Evolutionary conservation across 164 flowering plant species (phyloP).

Genomic region (Litsea cubeba): DNA sequence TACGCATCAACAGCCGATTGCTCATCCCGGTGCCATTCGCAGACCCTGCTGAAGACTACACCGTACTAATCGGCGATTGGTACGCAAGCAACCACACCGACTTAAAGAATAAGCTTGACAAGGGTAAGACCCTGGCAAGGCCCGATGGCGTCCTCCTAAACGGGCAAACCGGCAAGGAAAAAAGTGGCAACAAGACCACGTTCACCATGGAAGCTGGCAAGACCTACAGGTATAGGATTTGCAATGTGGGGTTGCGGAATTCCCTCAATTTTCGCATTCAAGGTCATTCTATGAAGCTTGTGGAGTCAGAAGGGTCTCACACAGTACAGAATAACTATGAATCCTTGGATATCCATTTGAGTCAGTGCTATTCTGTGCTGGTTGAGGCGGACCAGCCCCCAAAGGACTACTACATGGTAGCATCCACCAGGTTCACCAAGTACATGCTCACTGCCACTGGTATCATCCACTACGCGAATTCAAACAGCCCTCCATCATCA

Average conservation of each 20-base stretch:
- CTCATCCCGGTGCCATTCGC: conserved; percentile 42
- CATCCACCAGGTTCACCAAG: conserved; percentile 52
- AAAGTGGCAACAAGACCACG: conserved; percentile 12
- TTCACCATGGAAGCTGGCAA: conserved; percentile 39
- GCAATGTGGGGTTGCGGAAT: conserved; percentile 42
- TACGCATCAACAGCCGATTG: conserved; percentile 35
- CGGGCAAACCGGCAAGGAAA: conserved; percentile 23
- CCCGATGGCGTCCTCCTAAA: conserved; percentile 41
- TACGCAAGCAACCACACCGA: conserved; percentile 28
- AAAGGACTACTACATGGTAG: conserved; percentile 50
- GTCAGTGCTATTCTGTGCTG: conserved; percentile 63
- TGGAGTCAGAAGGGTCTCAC: conserved; percentile 69
- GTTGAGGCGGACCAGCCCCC: conserved; percentile 56
- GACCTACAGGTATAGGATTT: conserved; percentile 42
- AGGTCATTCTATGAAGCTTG: conserved; percentile 56
- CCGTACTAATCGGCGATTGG: conserved; percentile 55
- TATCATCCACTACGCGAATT: conserved; percentile 44
- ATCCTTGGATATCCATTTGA: conserved; percentile 64
- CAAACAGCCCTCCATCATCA: conserved; percentile 37
- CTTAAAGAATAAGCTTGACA: conserved; percentile 23
- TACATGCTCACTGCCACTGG: conserved; percentile 45
- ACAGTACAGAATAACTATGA: conserved; percentile 50
- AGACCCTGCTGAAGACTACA: conserved; percentile 49
- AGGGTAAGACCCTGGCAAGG: conserved; percentile 27
- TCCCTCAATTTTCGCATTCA: conserved; percentile 64